Conservation (phyloP, 495 filamentous ascomycete genomes). For the Entonaema liquescens region DNA sequence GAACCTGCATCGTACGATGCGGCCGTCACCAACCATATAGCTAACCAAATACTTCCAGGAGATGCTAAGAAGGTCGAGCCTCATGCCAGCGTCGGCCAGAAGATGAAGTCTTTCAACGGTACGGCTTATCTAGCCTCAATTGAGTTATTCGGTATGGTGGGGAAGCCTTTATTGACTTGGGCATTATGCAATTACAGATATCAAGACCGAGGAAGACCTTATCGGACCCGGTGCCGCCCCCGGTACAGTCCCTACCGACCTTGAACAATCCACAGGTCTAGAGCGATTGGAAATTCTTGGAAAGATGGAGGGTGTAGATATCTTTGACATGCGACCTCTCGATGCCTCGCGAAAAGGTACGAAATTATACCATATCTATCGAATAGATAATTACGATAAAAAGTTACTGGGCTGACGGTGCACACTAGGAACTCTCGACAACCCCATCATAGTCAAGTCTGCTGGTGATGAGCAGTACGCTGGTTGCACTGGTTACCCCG, state of each 20-base stretch:
- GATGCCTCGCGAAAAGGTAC: conserved; percentile 87
- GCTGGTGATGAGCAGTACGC: conserved; percentile 95
- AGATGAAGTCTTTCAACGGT: conserved; percentile 44
- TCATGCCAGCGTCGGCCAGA: conserved; percentile 26
- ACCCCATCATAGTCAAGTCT: conserved; percentile 89
- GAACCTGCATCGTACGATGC: conserved; percentile 35
- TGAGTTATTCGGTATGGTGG: conserved; percentile 9
- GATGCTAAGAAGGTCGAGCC: conserved; percentile 45
- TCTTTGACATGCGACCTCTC: conserved; percentile 98
- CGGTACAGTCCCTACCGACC: conserved; percentile 89
- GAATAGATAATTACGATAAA: neutral
- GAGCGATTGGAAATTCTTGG: conserved; percentile 98
- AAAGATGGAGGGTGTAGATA: conserved; percentile 98
- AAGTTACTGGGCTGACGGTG: conserved; percentile 19
- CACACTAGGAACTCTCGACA: conserved; percentile 77
- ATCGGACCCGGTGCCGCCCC: conserved; percentile 78
- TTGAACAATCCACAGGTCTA: conserved; percentile 94
- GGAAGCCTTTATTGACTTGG: conserved; percentile 36
- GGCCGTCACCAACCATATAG: conserved; percentile 24
- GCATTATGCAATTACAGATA: conserved; percentile 65
- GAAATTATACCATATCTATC: conserved; percentile 19
- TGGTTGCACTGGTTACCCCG: conserved; percentile 94
- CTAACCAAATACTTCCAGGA: conserved; percentile 38
- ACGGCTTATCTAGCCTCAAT: conserved; percentile 15
- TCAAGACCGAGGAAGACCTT: conserved; percentile 83